Evolutionary conservation across 768 basidiomycete genomes (phyloP), one percentile per base, ranked within the genome.

Genomic region (Russula virescens): DNA sequence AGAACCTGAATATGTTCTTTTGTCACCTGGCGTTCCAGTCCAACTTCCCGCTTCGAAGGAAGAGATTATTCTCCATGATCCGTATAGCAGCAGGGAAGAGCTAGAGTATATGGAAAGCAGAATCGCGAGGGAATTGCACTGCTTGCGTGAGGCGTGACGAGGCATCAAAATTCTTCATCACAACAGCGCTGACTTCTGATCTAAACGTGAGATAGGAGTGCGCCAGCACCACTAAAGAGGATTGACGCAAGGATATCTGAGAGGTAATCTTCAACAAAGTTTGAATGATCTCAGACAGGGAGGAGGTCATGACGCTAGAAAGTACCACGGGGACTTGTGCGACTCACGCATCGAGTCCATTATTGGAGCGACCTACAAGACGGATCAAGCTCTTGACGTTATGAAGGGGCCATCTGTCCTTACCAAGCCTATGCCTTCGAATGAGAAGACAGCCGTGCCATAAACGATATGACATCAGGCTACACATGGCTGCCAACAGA

Each of bases 31-130:
- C n/a, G n/a, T n/a, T n/a, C n/a, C n/a, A n/a, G n/a, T n/a, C n/a
- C n/a, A n/a, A n/a, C n/a, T 98, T 98, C 52, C 97, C 97, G 68
- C 90, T 93, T 53, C 82, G 82, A 49, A 85, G 84, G 73, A 98
- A 98, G 31, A 98, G 70, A 4, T 90, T 94, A 71, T 98, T 96
- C 80, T 99, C 97, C 76, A 98, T 84, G 70, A 99, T 98, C 57
- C 97, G 86, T 50, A 96, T n/a, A n/a, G n/a, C 87, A 3, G 96
- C 97, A 0, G 97, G 97, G 91, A 98, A 98, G 60, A 98, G 86
- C 74, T 98, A 94, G 0, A 98, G 83, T 0, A 94, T 9, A 90
- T 88, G 16, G 94, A 97, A 47, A 94, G 82, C 65, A 92, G 76
- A 75, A 98, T 98, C 14, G 95, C 97, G 40, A 94, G 75, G n/a